phyloP scores from a whole-genome alignment of 2,329 filamentous ascomycete species.

The Akanthomyces lecanii region DNA sequence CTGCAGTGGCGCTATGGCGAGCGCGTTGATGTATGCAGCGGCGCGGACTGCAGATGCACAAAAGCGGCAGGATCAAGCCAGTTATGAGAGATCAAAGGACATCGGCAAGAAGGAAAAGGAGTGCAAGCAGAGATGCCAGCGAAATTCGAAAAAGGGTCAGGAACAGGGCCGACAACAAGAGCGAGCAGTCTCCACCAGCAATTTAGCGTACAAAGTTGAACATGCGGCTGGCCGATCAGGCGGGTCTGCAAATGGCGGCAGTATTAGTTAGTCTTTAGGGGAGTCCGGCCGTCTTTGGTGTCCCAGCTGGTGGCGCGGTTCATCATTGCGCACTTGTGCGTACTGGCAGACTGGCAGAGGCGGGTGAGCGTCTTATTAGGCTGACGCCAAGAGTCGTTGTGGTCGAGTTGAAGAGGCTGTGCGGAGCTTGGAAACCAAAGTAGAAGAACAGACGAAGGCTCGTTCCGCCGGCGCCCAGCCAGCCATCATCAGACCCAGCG shows the following conservation, averaged over 20 bases:
- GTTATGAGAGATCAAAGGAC: background rate
- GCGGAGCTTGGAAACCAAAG: background rate
- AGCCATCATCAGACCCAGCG: constrained; percentile 6
- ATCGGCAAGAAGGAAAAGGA: background rate
- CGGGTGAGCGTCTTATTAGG: background rate
- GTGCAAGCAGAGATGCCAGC: background rate
- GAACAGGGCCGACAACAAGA: background rate
- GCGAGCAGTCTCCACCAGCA: constrained; percentile 17
- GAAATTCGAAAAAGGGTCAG: constrained; percentile 5
- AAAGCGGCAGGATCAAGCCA: background rate
- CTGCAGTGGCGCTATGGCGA: constrained; percentile 5
- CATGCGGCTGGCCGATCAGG: constrained; percentile 24
- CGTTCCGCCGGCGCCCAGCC: background rate
- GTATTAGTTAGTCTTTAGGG: background rate
- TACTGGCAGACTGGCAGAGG: too few relatives aligned
- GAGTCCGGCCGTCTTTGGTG: background rate
- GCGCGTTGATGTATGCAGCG: background rate
- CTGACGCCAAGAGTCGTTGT: background rate
- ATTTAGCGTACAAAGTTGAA: constrained; percentile 23
- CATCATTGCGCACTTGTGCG: background rate
- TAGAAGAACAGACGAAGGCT: constrained; percentile 10
- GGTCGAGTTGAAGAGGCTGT: background rate
- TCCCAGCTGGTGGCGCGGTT: background rate
- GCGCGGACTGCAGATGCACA: background rate
- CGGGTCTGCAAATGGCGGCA: constrained; percentile 15